Evolutionary conservation across 768 basidiomycete genomes (phyloP).

Genomic region (Cantharellus anzutake): DNA sequence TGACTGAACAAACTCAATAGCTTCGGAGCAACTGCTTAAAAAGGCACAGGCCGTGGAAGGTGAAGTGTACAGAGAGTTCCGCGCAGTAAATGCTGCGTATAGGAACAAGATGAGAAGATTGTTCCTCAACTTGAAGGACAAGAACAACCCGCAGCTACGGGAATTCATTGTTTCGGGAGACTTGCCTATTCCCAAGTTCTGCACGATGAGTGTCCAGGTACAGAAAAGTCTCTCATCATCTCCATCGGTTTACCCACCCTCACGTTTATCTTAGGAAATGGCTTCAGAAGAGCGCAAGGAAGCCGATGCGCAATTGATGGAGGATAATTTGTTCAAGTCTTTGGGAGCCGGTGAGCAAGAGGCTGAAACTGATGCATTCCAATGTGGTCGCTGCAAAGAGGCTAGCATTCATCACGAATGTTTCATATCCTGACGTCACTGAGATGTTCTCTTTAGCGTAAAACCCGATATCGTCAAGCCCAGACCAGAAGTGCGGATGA

Average conservation of each 20-base stretch:
- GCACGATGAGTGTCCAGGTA: constrained; percentile 68
- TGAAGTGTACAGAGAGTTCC: constrained; percentile 31
- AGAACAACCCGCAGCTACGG: constrained; percentile 72
- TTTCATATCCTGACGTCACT: neutral
- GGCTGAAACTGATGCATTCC: constrained; percentile 96
- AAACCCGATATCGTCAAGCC: constrained; percentile 85
- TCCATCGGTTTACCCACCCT: neutral
- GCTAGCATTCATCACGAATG: constrained; percentile 18
- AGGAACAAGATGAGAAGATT: constrained; percentile 70
- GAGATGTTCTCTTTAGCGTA: constrained; percentile 29
- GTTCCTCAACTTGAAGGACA: constrained; percentile 89
- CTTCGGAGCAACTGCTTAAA: constrained; percentile 43
- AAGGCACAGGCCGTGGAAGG: constrained; percentile 57
- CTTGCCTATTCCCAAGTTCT: constrained; percentile 45
- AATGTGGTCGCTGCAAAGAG: constrained; percentile 89
- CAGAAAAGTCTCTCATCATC: constrained; percentile 10
- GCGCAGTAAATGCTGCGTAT: constrained; percentile 31
- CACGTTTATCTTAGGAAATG: constrained; percentile 50
- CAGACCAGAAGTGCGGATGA: constrained; percentile 97
- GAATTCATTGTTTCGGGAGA: constrained; percentile 76
- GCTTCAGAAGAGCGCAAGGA: constrained; percentile 82
- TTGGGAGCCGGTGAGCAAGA: constrained; percentile 76
- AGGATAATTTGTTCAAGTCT: constrained; percentile 78
- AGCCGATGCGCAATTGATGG: constrained; percentile 60
- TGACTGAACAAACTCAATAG: constrained; percentile 19